Evolutionary conservation across 2,329 filamentous ascomycete species (phyloP).

Genomic region (Pseudogymnoascus sp.): DNA sequence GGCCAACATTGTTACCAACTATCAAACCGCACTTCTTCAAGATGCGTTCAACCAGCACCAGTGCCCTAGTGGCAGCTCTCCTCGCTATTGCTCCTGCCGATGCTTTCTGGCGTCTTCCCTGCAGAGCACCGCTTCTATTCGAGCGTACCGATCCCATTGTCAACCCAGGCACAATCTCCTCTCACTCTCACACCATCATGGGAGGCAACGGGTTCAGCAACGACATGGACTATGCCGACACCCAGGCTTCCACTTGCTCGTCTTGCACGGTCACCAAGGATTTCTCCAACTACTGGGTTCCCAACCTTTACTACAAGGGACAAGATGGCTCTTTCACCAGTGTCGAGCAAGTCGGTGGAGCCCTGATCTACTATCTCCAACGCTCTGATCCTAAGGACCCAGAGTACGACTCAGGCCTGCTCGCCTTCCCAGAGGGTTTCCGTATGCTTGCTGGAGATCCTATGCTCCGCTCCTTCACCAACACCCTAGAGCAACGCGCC

Average conservation of each 20-base stretch:
- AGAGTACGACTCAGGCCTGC: conserved; percentile 38
- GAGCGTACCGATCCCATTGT: conserved; percentile 54
- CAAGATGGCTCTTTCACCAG: conserved; percentile 47
- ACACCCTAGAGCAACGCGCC: conserved; percentile 39
- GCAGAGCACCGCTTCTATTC: conserved; percentile 29
- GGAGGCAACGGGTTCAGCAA: conserved; percentile 55
- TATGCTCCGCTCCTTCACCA: conserved; percentile 40
- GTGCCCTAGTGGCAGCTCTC: conserved; percentile 9
- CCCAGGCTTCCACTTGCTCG: conserved; percentile 50
- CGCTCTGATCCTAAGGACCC: conserved; percentile 33
- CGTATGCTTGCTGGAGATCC: conserved; percentile 59
- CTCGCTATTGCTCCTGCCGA: conserved; percentile 17
- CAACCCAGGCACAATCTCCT: conserved; percentile 42
- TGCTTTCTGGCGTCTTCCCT: conserved; percentile 42
- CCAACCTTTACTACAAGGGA: conserved; percentile 46
- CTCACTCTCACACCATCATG: conserved; percentile 53
- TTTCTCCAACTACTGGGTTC: conserved; percentile 62
- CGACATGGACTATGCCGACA: conserved; percentile 43
- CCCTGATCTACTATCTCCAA: conserved; percentile 49
- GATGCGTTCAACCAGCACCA: conserved; percentile 10
- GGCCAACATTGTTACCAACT: not conserved
- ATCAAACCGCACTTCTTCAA: conserved; percentile 2
- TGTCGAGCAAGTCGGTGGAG: conserved; percentile 38
- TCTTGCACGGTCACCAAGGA: conserved; percentile 56
- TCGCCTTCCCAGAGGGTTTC: conserved; percentile 53